Evolutionary conservation across 1,139 yeast genomes (phyloP).

Genomic region (Geotrichum aggregatum): DNA sequence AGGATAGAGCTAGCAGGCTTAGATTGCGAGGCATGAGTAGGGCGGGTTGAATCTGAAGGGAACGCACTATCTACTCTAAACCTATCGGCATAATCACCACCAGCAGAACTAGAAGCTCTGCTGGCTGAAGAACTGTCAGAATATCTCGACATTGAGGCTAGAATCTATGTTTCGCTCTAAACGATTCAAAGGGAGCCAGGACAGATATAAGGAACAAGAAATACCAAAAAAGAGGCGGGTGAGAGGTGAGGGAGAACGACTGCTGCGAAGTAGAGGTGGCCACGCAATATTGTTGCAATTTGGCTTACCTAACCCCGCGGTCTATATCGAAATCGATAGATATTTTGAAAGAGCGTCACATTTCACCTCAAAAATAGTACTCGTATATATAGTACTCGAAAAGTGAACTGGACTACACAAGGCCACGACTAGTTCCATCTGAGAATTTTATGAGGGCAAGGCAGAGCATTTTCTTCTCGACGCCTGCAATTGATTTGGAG

Average conservation of each 20-base stretch:
- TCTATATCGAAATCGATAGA: no score
- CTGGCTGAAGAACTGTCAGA: slow-evolving; percentile 15
- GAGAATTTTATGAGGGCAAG: no score
- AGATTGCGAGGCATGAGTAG: slow-evolving; percentile 20
- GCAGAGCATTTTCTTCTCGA: slow-evolving; percentile 1
- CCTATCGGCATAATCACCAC: slow-evolving; percentile 39
- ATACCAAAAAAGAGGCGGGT: background rate
- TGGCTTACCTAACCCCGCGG: background rate
- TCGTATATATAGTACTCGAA: no score
- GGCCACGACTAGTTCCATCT: no score
- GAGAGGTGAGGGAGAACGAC: background rate
- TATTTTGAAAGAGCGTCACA: no score
- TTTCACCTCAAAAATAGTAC: no score
- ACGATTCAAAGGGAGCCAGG: background rate
- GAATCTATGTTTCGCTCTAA: background rate
- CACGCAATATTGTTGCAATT: slow-evolving; percentile 6
- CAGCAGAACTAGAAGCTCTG: slow-evolving; percentile 15
- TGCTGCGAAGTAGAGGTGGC: background rate
- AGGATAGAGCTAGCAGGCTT: slow-evolving; percentile 28
- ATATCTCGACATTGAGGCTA: slow-evolving; percentile 17
- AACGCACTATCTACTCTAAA: slow-evolving; percentile 38
- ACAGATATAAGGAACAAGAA: background rate
- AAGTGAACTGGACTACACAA: no score
- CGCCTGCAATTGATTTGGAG: slow-evolving; percentile 5
- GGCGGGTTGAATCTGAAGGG: slow-evolving; percentile 23